Percentiles rank a stretch among this genome's conserved stretches.
These are phyloP conservation scores for Xylaria sp. DNA, from an alignment of 2,329 filamentous ascomycete genomes.

Conservation along the genomic window DNA sequence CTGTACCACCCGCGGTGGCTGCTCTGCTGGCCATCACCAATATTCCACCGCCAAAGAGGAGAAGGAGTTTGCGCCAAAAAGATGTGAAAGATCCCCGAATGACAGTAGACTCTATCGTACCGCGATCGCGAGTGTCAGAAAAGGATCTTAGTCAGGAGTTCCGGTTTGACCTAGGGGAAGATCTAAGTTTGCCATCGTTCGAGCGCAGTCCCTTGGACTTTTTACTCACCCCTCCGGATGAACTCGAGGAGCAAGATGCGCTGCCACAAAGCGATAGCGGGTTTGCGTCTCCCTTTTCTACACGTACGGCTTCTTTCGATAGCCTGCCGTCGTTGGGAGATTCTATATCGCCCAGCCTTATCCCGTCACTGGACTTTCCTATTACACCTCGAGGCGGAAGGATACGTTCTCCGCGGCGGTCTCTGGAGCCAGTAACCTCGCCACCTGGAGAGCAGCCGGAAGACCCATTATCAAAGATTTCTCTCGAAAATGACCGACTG, in stretches of 20 bases:
- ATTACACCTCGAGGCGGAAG: conserved; percentile 56
- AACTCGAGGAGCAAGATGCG: conserved; percentile 60
- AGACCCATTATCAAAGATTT: conserved; percentile 58
- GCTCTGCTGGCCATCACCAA: conserved; percentile 70
- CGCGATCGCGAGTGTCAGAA: conserved; percentile 64
- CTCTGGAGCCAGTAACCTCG: conserved; percentile 65
- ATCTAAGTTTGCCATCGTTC: conserved; percentile 53
- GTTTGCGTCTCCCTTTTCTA: conserved; percentile 63
- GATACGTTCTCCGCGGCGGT: conserved; percentile 58
- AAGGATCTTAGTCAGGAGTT: conserved; percentile 64
- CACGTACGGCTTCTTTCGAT: conserved; percentile 67
- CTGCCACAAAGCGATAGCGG: conserved; percentile 61
- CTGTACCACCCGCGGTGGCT: conserved; percentile 68
- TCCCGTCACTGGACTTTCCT: conserved; percentile 63
- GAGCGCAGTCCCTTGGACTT: conserved; percentile 67
- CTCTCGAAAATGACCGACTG: conserved; percentile 56
- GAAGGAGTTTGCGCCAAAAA: conserved; percentile 49
- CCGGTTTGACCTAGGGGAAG: conserved; percentile 32
- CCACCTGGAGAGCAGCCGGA: conserved; percentile 60
- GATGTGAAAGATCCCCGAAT: conserved; percentile 51
- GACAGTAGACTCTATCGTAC: conserved; percentile 67
- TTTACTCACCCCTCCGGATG: conserved; percentile 69
- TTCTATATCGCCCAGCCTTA: conserved; percentile 61
- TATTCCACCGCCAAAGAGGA: conserved; percentile 62
- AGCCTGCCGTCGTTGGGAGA: conserved; percentile 69